Conservation (phyloP, 1,284 basidiomycete genomes). For the Ganoderma sp. region DNA sequence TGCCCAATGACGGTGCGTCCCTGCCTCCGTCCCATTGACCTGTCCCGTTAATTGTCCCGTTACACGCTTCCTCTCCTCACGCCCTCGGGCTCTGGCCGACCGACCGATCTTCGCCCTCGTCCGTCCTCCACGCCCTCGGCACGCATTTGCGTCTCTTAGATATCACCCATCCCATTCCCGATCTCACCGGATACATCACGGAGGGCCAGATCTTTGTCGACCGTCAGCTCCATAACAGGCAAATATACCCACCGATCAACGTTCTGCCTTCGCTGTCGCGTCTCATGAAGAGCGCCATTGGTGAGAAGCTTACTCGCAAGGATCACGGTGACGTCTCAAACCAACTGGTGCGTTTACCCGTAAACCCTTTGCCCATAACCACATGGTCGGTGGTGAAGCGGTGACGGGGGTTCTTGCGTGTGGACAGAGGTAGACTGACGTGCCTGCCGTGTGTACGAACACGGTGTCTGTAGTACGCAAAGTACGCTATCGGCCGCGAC, state of each 20-base stretch:
- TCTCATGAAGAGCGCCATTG: conserved; percentile 99
- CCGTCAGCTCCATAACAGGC: conserved; percentile 90
- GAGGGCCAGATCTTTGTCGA: conserved; percentile 99
- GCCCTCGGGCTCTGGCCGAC: conserved; percentile 1
- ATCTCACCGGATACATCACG: conserved; percentile 99
- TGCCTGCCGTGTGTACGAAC: conserved; percentile 12
- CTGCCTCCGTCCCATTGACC: conserved; percentile 11
- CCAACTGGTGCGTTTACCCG: conserved; percentile 71
- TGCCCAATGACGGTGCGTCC: conserved; percentile 96
- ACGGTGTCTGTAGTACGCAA: conserved; percentile 72
- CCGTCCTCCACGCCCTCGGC: conserved; percentile 22
- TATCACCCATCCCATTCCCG: conserved; percentile 99
- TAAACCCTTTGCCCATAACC: conserved; percentile 8
- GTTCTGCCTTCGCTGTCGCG: conserved; percentile 98
- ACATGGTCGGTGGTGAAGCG: background rate
- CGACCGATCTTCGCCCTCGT: conserved; percentile 14
- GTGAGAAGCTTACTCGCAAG: conserved; percentile 95
- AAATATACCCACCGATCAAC: conserved; percentile 99
- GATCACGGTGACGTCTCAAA: conserved; percentile 99
- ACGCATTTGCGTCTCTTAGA: conserved; percentile 55
- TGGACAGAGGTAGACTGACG: conserved; percentile 18
- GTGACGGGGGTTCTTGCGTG: conserved; percentile 7
- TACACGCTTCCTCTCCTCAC: background rate
- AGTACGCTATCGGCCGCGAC: conserved; percentile 97
- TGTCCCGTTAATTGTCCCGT: conserved; percentile 25